Evolutionary conservation across 169 alveolate species (phyloP).

Genomic region (Eimeria zaria): DNA sequence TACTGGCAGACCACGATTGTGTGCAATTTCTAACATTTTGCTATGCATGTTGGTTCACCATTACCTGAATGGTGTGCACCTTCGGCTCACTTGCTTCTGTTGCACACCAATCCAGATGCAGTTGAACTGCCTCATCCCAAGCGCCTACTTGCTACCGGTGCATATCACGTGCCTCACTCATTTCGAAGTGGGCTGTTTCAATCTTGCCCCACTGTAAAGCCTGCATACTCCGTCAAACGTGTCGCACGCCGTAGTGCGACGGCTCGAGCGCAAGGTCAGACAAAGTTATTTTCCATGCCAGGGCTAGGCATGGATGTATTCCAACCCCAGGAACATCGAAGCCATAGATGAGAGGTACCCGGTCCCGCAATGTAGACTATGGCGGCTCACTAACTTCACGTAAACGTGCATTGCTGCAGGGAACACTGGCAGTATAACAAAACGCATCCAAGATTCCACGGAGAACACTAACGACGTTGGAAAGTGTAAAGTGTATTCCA

Average conservation of each 20-base stretch:
- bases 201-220: not conserved
- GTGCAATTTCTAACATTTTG: not conserved
- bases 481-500: not conserved
- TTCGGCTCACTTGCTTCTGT: not conserved
- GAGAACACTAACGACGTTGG: not conserved
- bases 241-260: not conserved
- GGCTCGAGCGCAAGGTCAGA: not conserved
- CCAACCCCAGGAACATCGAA: not conserved
- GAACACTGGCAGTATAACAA: not conserved
- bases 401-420: not conserved
- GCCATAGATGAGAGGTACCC: not conserved
- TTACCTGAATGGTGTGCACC: not conserved
- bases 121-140: not conserved
- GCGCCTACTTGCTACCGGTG: not conserved
- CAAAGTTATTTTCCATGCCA: not conserved
- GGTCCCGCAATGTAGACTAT: not conserved
- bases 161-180: not conserved
- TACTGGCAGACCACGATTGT: not conserved
- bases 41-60: not conserved
- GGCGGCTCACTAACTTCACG: not conserved
- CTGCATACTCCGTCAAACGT: not conserved
- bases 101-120: not conserved
- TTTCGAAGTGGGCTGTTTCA: not conserved
- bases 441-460: not conserved
- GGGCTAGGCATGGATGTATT: not conserved